These are phyloP conservation scores for Coemansia javaensis DNA, from an alignment of 192 early-diverging fungal species.

Conservation along the genomic window DNA sequence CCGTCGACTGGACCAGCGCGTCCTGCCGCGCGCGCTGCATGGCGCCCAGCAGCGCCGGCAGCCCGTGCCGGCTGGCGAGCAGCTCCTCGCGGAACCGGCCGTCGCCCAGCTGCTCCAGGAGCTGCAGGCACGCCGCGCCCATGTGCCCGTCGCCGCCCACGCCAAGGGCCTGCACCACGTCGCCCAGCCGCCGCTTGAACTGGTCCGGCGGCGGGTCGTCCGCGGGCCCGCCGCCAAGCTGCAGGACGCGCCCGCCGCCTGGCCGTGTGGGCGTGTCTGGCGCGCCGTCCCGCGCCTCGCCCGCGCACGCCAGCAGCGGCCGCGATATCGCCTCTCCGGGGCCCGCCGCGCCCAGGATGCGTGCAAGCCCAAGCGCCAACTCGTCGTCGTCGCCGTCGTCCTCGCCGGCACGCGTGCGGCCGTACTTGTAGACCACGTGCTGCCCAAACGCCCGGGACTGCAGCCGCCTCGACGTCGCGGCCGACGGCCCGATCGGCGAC, in stretches of 20 bases:
- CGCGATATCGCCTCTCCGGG: conserved; percentile 1
- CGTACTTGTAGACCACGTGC: conserved; percentile 46
- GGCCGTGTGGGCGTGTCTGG: too few species aligned
- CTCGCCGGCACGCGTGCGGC: conserved; percentile 32
- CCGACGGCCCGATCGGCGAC: conserved; percentile 25
- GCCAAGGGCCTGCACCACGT: conserved; percentile 20
- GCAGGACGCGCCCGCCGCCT: too few species aligned
- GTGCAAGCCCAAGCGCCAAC: conserved; percentile 10
- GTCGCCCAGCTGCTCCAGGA: conserved; percentile 18
- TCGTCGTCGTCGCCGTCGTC: conserved; percentile 11
- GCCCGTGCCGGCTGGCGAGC: conserved; percentile 19
- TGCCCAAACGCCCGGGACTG: conserved; percentile 30
- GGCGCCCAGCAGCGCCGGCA: conserved; percentile 22
- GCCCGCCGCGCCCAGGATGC: conserved; percentile 9
- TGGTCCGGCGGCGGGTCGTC: not conserved
- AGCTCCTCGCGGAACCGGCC: conserved; percentile 28
- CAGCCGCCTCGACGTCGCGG: conserved; percentile 35
- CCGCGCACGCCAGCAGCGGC: conserved; percentile 8
- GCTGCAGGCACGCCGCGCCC: conserved; percentile 9
- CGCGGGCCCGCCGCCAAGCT: not conserved
- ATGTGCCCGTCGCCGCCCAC: not conserved
- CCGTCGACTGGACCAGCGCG: conserved; percentile 6
- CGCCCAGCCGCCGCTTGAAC: conserved; percentile 23
- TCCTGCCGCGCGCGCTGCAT: conserved; percentile 27
- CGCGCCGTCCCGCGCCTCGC: not conserved